These are phyloP conservation scores for Moricandia arvensis DNA, from an alignment of 345 rosid genomes.

Conservation along the genomic window DNA sequence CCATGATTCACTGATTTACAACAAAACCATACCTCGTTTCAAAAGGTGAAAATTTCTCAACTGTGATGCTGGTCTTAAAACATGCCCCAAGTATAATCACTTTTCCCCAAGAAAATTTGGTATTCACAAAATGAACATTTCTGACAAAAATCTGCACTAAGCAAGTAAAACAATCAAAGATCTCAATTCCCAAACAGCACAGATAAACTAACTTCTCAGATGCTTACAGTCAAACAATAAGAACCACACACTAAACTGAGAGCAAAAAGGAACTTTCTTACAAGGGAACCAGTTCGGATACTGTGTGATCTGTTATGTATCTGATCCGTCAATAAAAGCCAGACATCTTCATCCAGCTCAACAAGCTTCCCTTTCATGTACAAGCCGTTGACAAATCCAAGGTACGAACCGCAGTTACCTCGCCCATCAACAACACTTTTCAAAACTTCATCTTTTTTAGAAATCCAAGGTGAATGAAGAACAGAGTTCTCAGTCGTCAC, in stretches of 20 bases:
- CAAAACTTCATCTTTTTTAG: conserved; percentile 33
- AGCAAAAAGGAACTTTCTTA: conserved; percentile 44
- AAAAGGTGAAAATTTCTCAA: conserved; percentile 76
- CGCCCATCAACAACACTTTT: conserved; percentile 39
- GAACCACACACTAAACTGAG: conserved; percentile 2
- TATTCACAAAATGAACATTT: conserved; percentile 79
- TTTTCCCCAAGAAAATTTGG: conserved; percentile 67
- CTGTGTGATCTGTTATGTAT: conserved; percentile 55
- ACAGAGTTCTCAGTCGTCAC: conserved; percentile 52
- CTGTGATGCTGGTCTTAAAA: conserved; percentile 61
- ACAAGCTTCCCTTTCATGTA: conserved; percentile 75
- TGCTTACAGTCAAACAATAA: background rate
- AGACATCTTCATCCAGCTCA: conserved; percentile 80
- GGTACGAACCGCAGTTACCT: conserved; percentile 57
- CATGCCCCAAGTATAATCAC: conserved; percentile 78
- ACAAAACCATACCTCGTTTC: conserved; percentile 55
- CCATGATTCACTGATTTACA: conserved; percentile 5
- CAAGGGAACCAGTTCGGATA: conserved; percentile 71
- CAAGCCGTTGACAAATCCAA: conserved; percentile 66
- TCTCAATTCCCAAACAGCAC: conserved; percentile 29
- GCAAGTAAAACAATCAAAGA: conserved; percentile 10
- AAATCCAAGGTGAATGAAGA: conserved; percentile 44
- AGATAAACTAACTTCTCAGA: conserved; percentile 15
- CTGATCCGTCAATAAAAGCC: conserved; percentile 77
- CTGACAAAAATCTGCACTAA: conserved; percentile 56